phyloP scores from a whole-genome alignment of 441 rosid genomes.

The Erodium trifolium region DNA sequence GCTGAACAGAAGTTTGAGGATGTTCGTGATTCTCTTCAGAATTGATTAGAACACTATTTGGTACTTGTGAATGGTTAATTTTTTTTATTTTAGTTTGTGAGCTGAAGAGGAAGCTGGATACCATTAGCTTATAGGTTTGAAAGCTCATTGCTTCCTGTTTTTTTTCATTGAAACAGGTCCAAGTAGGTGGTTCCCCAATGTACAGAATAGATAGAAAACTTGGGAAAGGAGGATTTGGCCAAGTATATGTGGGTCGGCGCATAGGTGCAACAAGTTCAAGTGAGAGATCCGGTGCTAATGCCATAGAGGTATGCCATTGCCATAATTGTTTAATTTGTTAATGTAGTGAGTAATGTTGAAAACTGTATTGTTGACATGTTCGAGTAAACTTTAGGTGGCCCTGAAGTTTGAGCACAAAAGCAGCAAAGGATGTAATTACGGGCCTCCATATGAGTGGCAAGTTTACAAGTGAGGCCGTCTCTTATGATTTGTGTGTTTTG shows the following conservation, averaged over 20 bases:
- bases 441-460: constrained; percentile 95
- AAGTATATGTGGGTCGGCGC: constrained; percentile 54
- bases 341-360: not conserved
- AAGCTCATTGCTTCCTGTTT: too few relatives aligned
- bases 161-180: constrained; percentile 34
- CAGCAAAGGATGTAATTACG: constrained; percentile 90
- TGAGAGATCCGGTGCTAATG: constrained; percentile 47
- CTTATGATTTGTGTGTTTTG: constrained; percentile 11
- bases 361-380: not conserved
- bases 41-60: too few relatives aligned
- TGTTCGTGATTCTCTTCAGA: not conserved
- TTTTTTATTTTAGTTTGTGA: too few relatives aligned
- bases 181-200: constrained; percentile 55
- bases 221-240: constrained; percentile 67
- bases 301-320: constrained; percentile 33
- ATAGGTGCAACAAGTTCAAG: constrained; percentile 24
- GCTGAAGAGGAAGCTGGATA: too few relatives aligned
- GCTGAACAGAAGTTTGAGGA: not conserved
- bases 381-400: constrained; percentile 47
- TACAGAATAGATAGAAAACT: constrained; percentile 33
- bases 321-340: not conserved
- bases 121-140: too few relatives aligned
- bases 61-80: too few relatives aligned
- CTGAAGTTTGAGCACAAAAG: constrained; percentile 82
- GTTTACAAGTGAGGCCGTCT: constrained; percentile 68